Base-by-base conservation (phyloP, 305 asterid genomes). In the Fraxinus greggii region DNA sequence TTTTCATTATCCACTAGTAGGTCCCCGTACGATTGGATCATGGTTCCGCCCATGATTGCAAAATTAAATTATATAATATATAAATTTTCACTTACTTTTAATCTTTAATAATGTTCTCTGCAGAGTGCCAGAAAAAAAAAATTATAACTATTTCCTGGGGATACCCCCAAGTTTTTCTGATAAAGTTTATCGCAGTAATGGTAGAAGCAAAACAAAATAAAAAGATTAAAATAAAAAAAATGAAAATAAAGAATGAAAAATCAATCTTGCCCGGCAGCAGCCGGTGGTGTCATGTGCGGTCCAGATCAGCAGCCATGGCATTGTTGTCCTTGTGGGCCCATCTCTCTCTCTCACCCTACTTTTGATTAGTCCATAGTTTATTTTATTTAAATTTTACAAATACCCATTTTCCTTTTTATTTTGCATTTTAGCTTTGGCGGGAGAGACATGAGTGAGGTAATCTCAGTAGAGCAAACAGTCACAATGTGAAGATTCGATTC, bases 241-340 rank as follows among this genome's bases (percentile, higher is more conserved):
- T 38, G 48, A 38, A 38, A 38, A 38, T 13, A 38, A 38, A 36
- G 42, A 36, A 38, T 8, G 48, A 38, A 40, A 40, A 40, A 40
- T 40, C 51, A 40, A 48, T 51, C 63, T 65, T 65, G 19, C 73
- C 72, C 35, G 73, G 8, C 35, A 15, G 75, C 9, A 29, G 23
- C 21, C 38, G 40, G 24, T 29, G 75, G 40, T 3, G 74, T 26
- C 84, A 82, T 61, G 84, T 69, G 77, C 28, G 19, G 78, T 45
- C 78, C 85, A 69, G 79, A 42, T 70, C 65, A 79, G 48, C 72
- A 77, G 83, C 83, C 81, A 80, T 70, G 81, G 78, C n/a, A 1
- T 80, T 61, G 78, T 67, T 45, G 78, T 77, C 76, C 48, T 5
- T 5, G 74, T 78, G 84, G 86, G 83, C 81, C 87, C 77, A 8